Evolutionary conservation across 2,329 filamentous ascomycete species (phyloP), one percentile per base, ranked within the genome.

Genomic region (Apiospora malaysiana): DNA sequence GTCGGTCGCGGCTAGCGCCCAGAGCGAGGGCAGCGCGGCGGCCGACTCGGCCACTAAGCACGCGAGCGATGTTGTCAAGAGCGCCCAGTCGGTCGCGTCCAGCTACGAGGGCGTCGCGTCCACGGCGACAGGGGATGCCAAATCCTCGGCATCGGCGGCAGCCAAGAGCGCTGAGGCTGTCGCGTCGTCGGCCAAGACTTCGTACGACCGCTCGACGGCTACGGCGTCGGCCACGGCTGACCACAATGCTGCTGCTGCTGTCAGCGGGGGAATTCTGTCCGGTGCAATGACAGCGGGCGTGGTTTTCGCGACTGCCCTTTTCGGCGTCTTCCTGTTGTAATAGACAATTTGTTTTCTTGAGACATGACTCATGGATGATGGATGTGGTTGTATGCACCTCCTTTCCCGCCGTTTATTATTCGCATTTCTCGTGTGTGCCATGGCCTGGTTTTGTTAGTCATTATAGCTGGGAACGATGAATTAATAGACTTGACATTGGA

Each of bases 21-120:
- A 70, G 43, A 72, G 73, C 70, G 51, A 70, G 12, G 74, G 72
- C 12, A 42, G 71, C 0, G 73, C 73, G 21, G 75, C 72, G 25
- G 74, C 51, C 23, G 45, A 71, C 12, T 69, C 32, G 4, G 75
- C 74, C 2, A 21, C 73, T 8, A 72, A 71, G 4, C 73, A 71
- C 12, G 76, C 75, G 10, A 74, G 70, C 66, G 70, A 59, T 2
- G 75, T 70, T 23, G 70, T 75, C 32, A 46, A 65, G 8, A 76
- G 75, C 47, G 74, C 75, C 3, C 49, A 75, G 70, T 75, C 73
- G 68, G 73, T 76, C n/a, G 74, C 73, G 7, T 71, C 75, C 10
- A 76, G 75, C 3, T 75, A 75, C 16, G 75, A 75, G 8, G 72
- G 73, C 42, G 70, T 40, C 4, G 73, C 56, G 40, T 63, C 42